Evolutionary conservation across 768 basidiomycete genomes (phyloP).

Genomic region (Chalciporus chontae): DNA sequence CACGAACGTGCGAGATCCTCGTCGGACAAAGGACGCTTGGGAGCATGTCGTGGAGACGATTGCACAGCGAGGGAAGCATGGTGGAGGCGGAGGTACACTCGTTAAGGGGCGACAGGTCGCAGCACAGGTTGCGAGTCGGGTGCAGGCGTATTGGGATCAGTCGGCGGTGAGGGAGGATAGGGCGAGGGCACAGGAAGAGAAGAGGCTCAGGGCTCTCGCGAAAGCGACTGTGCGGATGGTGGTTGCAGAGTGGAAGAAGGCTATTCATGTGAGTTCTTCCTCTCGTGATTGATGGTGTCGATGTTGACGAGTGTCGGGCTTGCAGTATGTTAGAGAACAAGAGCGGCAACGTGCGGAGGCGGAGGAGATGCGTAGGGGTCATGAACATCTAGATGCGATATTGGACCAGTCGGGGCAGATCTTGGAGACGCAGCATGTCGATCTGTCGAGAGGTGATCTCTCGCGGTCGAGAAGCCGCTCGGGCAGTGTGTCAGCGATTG

Average conservation of each 20-base stretch:
- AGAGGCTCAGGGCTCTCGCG: slow-evolving; percentile 59
- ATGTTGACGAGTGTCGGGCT: not conserved
- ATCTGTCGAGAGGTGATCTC: slow-evolving; percentile 52
- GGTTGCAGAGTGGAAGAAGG: slow-evolving; percentile 82
- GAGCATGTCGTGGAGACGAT: slow-evolving; percentile 52
- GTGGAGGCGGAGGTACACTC: slow-evolving; percentile 10
- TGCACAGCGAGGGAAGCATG: slow-evolving; percentile 22
- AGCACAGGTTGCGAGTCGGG: slow-evolving; percentile 55
- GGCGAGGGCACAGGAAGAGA: slow-evolving; percentile 59
- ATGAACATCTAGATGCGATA: slow-evolving; percentile 86
- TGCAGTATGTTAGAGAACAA: slow-evolving; percentile 73
- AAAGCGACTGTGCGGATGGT: slow-evolving; percentile 72
- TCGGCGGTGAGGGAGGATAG: slow-evolving; percentile 61
- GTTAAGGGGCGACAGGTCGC: slow-evolving; percentile 42
- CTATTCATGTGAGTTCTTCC: slow-evolving; percentile 61
- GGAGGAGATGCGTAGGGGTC: slow-evolving; percentile 77
- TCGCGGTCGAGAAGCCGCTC: slow-evolving; percentile 54
- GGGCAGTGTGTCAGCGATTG: slow-evolving; percentile 40
- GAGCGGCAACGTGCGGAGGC: slow-evolving; percentile 59
- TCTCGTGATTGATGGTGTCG: not conserved
- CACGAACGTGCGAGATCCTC: slow-evolving; percentile 21
- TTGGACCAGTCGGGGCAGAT: slow-evolving; percentile 86
- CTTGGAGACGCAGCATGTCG: slow-evolving; percentile 77
- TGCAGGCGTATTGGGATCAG: slow-evolving; percentile 75
- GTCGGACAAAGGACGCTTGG: slow-evolving; percentile 48